Percentiles rank a stretch among this genome's conserved stretches.
Evolutionary conservation across 257 asterid species (phyloP).

Genomic region (Ajuga chamaepitys): DNA sequence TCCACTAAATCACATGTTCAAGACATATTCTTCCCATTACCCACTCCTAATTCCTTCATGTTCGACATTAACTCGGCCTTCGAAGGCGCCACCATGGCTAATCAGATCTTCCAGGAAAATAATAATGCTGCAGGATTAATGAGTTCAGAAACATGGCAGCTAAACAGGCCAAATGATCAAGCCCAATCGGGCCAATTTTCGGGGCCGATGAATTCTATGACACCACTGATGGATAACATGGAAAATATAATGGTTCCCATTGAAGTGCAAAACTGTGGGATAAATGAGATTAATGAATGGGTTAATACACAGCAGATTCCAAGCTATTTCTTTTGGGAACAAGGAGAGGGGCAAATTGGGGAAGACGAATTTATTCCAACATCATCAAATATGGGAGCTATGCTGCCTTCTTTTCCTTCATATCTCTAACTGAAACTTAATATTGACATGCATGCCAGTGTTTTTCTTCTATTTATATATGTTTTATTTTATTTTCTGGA

Average conservation of each 20-base stretch:
- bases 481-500: slow-evolving; percentile 13
- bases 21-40: slow-evolving; percentile 35
- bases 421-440: slow-evolving; percentile 25
- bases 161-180: slow-evolving; percentile 24
- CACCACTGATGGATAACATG: slow-evolving; percentile 40
- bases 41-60: slow-evolving; percentile 43
- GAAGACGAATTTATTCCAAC: slow-evolving; percentile 39
- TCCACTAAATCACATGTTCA: slow-evolving; percentile 26
- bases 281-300: slow-evolving; percentile 49
- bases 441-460: slow-evolving; percentile 19
- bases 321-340: slow-evolving; percentile 70
- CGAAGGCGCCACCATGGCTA: slow-evolving; percentile 13
- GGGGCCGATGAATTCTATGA: slow-evolving; percentile 26
- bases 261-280: slow-evolving; percentile 28
- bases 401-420: slow-evolving; percentile 57
- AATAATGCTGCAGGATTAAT: too few relatives aligned
- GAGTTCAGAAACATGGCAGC: slow-evolving; percentile 39
- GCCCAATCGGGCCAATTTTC: slow-evolving; percentile 14
- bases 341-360: slow-evolving; percentile 38
- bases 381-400: slow-evolving; percentile 33
- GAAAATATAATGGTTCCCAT: slow-evolving; percentile 34
- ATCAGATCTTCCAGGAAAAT: slow-evolving; percentile 43
- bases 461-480: slow-evolving; percentile 20
- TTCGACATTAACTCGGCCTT: slow-evolving; percentile 35
- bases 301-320: slow-evolving; percentile 50